These are phyloP conservation scores for Rusavskia elegans DNA, from an alignment of 495 filamentous ascomycete species.

Conservation along the genomic window DNA sequence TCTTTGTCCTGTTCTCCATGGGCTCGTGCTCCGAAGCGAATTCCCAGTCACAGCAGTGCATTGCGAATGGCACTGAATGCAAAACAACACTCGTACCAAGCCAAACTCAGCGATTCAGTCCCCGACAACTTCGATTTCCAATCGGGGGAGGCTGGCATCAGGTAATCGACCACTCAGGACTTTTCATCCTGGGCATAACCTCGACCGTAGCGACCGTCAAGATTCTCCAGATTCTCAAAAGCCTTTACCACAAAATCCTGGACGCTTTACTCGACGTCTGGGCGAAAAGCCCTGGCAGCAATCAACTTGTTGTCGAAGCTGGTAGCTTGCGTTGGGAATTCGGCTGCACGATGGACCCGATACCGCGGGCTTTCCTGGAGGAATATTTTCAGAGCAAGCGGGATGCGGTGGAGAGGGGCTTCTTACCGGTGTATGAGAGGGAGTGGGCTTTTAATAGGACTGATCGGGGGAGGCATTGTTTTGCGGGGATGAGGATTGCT, in stretches of 20 bases:
- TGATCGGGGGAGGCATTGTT: neutral
- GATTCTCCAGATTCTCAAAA: too few species aligned
- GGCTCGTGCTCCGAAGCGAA: too few species aligned
- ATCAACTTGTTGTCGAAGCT: conserved; percentile 3
- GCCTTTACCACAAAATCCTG: neutral
- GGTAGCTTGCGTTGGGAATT: conserved; percentile 1
- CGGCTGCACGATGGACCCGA: conserved; percentile 1
- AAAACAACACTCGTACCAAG: too few species aligned
- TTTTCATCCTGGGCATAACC: neutral
- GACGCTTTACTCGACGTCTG: neutral
- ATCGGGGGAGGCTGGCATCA: too few species aligned
- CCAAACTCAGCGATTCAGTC: too few species aligned
- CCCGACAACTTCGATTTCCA: neutral
- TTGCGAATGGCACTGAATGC: too few species aligned
- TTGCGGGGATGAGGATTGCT: conserved; percentile 2
- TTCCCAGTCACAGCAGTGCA: too few species aligned
- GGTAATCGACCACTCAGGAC: neutral
- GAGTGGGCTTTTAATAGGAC: conserved; percentile 2
- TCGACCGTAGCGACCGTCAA: neutral
- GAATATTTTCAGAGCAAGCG: neutral
- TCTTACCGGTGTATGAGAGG: conserved; percentile 2
- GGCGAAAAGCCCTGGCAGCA: neutral
- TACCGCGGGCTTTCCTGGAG: neutral
- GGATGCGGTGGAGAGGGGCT: conserved; percentile 1
- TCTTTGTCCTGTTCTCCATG: too few species aligned